Conservation (phyloP, 129 eudicot genomes). For the Escallonia herrerae region DNA sequence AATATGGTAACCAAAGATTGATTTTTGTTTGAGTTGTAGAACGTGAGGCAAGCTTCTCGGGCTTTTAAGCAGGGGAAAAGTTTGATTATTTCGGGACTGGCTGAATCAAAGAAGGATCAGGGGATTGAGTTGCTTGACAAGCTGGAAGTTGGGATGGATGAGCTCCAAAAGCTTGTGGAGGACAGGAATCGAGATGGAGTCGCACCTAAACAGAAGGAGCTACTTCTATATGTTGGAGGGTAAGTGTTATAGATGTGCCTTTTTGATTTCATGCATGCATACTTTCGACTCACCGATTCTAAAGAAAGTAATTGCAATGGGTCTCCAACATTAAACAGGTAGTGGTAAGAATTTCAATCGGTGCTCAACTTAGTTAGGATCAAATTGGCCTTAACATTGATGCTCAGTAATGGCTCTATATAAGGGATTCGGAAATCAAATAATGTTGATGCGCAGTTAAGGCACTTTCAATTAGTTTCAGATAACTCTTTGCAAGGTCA, state of each 20-base stretch:
- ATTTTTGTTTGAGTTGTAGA: conserved; percentile 40
- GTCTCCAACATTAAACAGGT: neutral
- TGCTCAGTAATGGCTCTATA: neutral
- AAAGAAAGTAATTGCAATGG: neutral
- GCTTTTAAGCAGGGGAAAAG: conserved; percentile 75
- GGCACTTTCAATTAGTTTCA: no score
- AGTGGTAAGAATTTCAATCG: neutral
- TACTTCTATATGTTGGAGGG: conserved; percentile 91
- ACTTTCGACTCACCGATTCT: neutral
- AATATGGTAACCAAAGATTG: conserved; percentile 12
- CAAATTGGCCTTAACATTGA: neutral
- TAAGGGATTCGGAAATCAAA: no score
- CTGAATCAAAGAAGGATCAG: conserved; percentile 84
- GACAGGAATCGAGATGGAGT: conserved; percentile 73
- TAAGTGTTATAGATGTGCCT: conserved; percentile 27
- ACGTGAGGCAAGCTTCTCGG: conserved; percentile 84
- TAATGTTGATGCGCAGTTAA: no score
- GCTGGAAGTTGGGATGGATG: conserved; percentile 82
- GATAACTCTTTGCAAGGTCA: no score
- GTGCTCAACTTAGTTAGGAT: conserved; percentile 1
- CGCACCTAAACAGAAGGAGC: conserved; percentile 83
- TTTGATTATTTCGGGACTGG: conserved; percentile 71
- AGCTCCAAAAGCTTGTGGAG: conserved; percentile 75
- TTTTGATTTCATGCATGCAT: conserved; percentile 4
- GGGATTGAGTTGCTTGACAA: conserved; percentile 78